Conservation (phyloP, 306 rosid genomes). For the Sicyos edulis region DNA sequence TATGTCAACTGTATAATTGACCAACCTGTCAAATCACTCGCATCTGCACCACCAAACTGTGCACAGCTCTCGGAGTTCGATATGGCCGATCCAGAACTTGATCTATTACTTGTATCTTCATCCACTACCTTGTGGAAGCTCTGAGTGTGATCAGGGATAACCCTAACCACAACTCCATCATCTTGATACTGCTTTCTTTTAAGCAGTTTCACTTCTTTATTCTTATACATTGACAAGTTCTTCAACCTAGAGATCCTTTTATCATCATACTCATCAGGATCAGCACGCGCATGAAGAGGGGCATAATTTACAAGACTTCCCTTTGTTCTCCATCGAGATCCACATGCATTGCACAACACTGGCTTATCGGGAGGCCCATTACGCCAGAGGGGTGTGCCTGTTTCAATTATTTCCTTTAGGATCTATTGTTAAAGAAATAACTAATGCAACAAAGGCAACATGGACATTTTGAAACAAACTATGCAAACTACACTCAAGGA, state of each 20-base stretch:
- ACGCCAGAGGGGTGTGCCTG: constrained; percentile 99
- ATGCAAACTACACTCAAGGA: neutral
- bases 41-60: constrained; percentile 71
- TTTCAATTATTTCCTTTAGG: constrained; percentile 24
- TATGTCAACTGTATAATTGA: neutral
- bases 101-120: constrained; percentile 83
- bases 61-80: constrained; percentile 94
- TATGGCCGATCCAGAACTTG: constrained; percentile 95
- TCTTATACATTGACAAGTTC: constrained; percentile 53
- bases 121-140: constrained; percentile 55
- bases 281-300: constrained; percentile 94
- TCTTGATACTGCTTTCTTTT: constrained; percentile 69
- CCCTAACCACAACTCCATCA: constrained; percentile 38
- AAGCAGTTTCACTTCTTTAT: constrained; percentile 62
- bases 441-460: neutral
- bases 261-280: constrained; percentile 69
- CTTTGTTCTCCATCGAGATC: constrained; percentile 99
- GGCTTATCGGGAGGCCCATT: constrained; percentile 99
- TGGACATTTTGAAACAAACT: neutral
- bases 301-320: constrained; percentile 94
- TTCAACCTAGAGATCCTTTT: constrained; percentile 56
- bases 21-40: constrained; percentile 96
- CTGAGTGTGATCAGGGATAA: constrained; percentile 51
- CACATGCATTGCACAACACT: constrained; percentile 97
- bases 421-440: constrained; percentile 13